These are phyloP conservation scores for Digitaria exilis DNA, from an alignment of 202 grass and related monocot species.

Conservation along the genomic window DNA sequence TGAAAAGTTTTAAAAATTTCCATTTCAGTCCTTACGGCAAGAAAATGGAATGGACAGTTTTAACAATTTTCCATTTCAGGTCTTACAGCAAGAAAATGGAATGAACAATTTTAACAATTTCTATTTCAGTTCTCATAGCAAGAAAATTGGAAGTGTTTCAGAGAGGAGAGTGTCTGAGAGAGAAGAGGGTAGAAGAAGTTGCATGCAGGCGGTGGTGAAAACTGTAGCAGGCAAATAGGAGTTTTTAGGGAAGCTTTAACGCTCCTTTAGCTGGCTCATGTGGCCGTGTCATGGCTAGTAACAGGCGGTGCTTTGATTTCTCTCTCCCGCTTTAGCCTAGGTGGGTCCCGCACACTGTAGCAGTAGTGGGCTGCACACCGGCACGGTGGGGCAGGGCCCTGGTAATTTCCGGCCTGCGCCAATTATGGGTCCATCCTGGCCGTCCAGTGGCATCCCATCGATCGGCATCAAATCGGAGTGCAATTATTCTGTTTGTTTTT, in stretches of 20 bases:
- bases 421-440: background rate
- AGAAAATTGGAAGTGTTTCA: background rate
- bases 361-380: slow-evolving; percentile 37
- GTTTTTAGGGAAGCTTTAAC: slow-evolving; percentile 35
- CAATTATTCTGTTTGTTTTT: slow-evolving; percentile 12
- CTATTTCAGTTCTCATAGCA: background rate
- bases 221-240: slow-evolving; percentile 9
- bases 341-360: slow-evolving; percentile 17
- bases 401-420: slow-evolving; percentile 27
- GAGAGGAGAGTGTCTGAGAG: background rate
- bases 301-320: background rate
- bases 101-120: background rate
- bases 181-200: background rate
- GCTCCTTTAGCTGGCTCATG: slow-evolving; percentile 32
- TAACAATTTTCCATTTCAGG: background rate
- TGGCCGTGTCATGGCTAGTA: slow-evolving; percentile 38
- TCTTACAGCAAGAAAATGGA: no score
- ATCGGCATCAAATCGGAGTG: background rate
- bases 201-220: background rate
- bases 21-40: no score
- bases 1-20: no score
- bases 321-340: background rate
- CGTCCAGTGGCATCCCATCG: slow-evolving; percentile 26
- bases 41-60: background rate
- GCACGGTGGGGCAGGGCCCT: background rate